Evolutionary conservation across 2,329 filamentous ascomycete species (phyloP), one percentile per base, ranked within the genome.

Genomic region (Ceratocystiopsis minuta): DNA sequence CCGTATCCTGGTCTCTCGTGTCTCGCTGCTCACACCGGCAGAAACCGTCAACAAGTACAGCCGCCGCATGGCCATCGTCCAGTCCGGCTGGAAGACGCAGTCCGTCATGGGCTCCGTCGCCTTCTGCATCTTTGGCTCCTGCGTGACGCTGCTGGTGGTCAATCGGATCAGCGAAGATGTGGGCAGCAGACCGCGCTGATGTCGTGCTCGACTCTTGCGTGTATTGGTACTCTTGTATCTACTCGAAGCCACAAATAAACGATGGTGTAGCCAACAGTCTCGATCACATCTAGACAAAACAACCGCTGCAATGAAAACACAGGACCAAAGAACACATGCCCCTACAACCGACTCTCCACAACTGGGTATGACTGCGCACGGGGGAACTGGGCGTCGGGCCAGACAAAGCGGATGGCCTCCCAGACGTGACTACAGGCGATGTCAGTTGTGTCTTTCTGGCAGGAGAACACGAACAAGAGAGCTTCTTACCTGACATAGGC

Each of bases 61-160:
- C 51, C 68, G 72, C 34, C 75, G 78, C 49, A 69, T 70, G 20
- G 90, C 90, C 0, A 70, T 96, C 48, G 90, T 98, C 34, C 90
- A 98, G 63, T 81, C 77, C 28, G 90, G 90, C 1, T 90, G 83
- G 80, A 88, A 85, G 60, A 96, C 90, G 34, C 87, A 96, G 56
- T 59, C 78, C 36, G 81, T 93, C 13, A 33, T 83, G 52, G 71
- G 66, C 2, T 58, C 73, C 4, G 67, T 82, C 24, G 71, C 78
- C 3, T 52, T 69, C 10, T 66, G 66, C 33, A 83, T 84, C 46
- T 63, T 82, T 24, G 75, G 67, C 9, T 73, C 78, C 10, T 81
- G 78, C 51, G 57, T 81, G 1, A 59, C 80, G 12, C 64, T 84
- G 4, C 55, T 84, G 4, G 61, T 72, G 32, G 55, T 70, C 39